These are phyloP conservation scores for Yamadazyma aaseri DNA, from an alignment of 1,139 yeast genomes.

Conservation along the genomic window DNA sequence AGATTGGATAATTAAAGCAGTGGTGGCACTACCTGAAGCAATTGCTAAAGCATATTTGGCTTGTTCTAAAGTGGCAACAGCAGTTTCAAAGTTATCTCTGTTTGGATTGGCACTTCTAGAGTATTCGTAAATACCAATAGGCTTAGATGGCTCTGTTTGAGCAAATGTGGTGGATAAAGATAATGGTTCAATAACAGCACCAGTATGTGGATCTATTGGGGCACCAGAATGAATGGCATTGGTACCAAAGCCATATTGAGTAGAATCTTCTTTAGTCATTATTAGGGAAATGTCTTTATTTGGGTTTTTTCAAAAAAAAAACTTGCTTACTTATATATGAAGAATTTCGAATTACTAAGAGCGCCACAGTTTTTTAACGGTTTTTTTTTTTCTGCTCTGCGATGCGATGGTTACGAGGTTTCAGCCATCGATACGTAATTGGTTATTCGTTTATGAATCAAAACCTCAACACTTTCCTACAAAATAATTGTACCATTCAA, in stretches of 20 bases:
- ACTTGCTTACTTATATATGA: too few relatives aligned
- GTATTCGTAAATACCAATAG: constrained; percentile 80
- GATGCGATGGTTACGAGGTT: constrained; percentile 4
- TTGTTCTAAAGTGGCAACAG: constrained; percentile 76
- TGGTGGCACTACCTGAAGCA: constrained; percentile 84
- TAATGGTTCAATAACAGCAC: constrained; percentile 86
- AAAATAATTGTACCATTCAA: too few relatives aligned
- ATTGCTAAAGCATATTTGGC: constrained; percentile 80
- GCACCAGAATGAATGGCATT: constrained; percentile 86
- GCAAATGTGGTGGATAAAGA: constrained; percentile 86
- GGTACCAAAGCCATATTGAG: constrained; percentile 60
- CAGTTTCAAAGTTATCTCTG: constrained; percentile 78
- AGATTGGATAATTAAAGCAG: constrained; percentile 75
- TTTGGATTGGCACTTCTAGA: constrained; percentile 88
- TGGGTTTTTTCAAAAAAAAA: neutral
- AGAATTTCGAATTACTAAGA: constrained; percentile 1
- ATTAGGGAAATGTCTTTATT: neutral
- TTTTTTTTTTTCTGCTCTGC: neutral
- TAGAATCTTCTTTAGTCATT: constrained; percentile 17
- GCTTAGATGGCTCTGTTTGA: constrained; percentile 73
- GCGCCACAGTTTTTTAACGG: constrained; percentile 5
- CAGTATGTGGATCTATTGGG: constrained; percentile 69
- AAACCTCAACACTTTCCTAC: too few relatives aligned
- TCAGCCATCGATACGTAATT: too few relatives aligned
- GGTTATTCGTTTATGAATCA: too few relatives aligned